phyloP scores from a whole-genome alignment of 208 protist species.

The Blechomonas ayalai region DNA sequence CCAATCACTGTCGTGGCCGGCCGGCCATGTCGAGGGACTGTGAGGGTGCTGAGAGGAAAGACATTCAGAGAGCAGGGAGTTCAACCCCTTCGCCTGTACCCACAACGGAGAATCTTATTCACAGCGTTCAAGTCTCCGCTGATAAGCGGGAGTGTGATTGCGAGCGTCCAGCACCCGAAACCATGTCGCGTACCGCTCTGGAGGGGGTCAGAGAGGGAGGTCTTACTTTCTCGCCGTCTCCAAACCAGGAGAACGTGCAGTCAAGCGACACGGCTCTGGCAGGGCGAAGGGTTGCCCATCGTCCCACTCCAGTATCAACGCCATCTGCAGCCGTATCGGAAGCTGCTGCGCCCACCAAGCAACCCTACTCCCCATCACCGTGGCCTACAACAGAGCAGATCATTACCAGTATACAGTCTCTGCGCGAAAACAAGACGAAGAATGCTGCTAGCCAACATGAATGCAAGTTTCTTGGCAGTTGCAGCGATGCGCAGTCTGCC shows the following conservation, averaged over 20 bases:
- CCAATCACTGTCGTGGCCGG: constrained; percentile 15
- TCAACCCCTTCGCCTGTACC: constrained; percentile 10
- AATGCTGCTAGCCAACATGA: not conserved
- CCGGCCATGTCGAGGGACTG: not conserved
- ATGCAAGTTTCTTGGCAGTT: not conserved
- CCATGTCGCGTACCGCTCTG: too few species aligned
- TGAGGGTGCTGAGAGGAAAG: not conserved
- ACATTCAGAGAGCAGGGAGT: not conserved
- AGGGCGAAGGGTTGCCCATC: too few species aligned
- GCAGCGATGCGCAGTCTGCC: not conserved
- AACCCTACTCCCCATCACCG: constrained; percentile 21
- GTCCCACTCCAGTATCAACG: too few species aligned
- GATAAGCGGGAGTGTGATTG: constrained; percentile 21
- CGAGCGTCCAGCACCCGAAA: constrained; percentile 13
- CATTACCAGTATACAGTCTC: too few species aligned
- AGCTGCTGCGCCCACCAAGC: too few species aligned
- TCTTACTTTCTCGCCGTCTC: too few species aligned
- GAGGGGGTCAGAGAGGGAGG: too few species aligned
- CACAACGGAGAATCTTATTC: constrained; percentile 17
- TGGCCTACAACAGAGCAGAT: constrained; percentile 33
- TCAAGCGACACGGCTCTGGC: too few species aligned
- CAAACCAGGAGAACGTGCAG: too few species aligned
- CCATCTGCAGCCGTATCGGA: too few species aligned
- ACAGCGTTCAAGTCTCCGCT: constrained; percentile 16
- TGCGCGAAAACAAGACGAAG: too few species aligned